Evolutionary conservation across 2,329 filamentous ascomycete genomes (phyloP).

Genomic region (Cladobotryum protrusum): DNA sequence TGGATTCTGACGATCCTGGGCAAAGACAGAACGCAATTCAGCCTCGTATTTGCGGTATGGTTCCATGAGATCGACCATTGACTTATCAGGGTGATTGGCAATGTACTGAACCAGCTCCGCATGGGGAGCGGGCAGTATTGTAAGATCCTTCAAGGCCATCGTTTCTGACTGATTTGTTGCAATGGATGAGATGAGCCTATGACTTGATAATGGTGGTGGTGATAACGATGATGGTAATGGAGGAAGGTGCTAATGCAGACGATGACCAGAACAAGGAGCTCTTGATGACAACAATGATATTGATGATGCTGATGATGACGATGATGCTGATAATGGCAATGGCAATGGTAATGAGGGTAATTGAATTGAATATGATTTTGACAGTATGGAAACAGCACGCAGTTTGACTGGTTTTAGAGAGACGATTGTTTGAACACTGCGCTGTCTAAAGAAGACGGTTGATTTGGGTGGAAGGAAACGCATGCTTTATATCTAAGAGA

Average conservation of each 20-base stretch:
- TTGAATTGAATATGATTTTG: too few species aligned
- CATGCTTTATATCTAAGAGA: too few species aligned
- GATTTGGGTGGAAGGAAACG: too few species aligned
- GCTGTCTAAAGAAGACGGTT: too few species aligned
- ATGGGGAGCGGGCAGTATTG: constrained; percentile 41
- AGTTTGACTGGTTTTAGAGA: too few species aligned
- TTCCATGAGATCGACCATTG: constrained; percentile 52
- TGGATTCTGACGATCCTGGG: constrained; percentile 58
- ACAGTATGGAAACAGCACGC: too few species aligned
- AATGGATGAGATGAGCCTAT: background rate
- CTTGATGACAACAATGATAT: background rate
- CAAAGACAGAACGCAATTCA: constrained; percentile 59
- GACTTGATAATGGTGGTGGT: background rate
- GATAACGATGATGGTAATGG: background rate
- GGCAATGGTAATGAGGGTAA: too few species aligned
- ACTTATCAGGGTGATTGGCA: constrained; percentile 43
- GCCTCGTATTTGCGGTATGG: constrained; percentile 65
- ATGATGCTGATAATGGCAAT: too few species aligned
- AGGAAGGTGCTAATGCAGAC: background rate
- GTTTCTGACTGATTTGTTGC: constrained; percentile 10
- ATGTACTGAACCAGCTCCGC: constrained; percentile 47
- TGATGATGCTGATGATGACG: too few species aligned
- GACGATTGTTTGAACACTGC: too few species aligned
- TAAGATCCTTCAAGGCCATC: constrained; percentile 35
- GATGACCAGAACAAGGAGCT: too few species aligned